A percentile compares a stretch with the other conserved stretches of the same genome.
Conservation (phyloP, 163 green algal genomes). For the Chlorella variabilis region DNA sequence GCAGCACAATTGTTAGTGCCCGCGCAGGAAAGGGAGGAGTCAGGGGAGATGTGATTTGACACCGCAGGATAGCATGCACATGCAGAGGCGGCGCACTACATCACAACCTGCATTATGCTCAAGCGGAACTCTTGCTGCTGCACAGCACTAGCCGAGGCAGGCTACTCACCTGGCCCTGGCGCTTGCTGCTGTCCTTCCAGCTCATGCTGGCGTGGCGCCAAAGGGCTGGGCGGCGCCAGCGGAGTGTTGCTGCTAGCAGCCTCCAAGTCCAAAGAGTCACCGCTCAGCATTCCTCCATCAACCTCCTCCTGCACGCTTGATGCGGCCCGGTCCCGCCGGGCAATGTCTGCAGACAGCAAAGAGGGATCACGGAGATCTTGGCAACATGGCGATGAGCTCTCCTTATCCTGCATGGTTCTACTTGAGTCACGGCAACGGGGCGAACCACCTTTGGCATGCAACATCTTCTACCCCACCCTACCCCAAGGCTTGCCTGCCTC, state of each 20-base stretch:
- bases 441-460: too few relatives aligned
- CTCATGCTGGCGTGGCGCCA: not conserved
- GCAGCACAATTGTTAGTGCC: too few relatives aligned
- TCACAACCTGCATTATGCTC: too few relatives aligned
- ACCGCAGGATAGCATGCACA: too few relatives aligned
- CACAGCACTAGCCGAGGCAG: not conserved
- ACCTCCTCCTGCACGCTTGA: not conserved
- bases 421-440: too few relatives aligned
- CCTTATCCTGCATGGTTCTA: too few relatives aligned
- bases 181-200: not conserved
- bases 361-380: not conserved
- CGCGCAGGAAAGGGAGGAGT: too few relatives aligned
- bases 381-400: too few relatives aligned
- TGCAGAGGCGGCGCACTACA: too few relatives aligned
- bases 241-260: not conserved
- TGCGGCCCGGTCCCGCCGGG: not conserved
- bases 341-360: constrained; percentile 27
- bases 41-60: too few relatives aligned
- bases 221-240: too few relatives aligned
- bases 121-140: not conserved
- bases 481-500: constrained; percentile 48
- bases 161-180: not conserved
- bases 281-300: not conserved
- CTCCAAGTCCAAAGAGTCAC: constrained; percentile 17
- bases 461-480: too few relatives aligned